These are phyloP conservation scores for Arthrobotrys conoides DNA, from an alignment of 2,329 filamentous ascomycete species.

Conservation along the genomic window DNA sequence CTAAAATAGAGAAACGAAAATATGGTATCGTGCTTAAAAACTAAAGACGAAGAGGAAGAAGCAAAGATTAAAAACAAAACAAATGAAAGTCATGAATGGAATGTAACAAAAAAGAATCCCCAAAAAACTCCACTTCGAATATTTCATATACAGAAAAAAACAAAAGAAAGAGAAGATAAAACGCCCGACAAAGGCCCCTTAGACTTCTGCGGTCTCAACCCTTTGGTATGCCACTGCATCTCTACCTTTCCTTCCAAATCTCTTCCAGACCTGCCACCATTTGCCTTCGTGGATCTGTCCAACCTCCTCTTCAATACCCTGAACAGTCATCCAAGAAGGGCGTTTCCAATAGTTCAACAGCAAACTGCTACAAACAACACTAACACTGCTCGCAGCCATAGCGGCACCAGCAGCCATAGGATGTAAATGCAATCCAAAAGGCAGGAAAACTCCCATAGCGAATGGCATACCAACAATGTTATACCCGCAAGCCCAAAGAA, in stretches of 20 bases:
- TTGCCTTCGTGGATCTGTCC: slow-evolving; percentile 64
- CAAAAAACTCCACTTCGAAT: slow-evolving; percentile 29
- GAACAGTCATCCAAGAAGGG: slow-evolving; percentile 87
- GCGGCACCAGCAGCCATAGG: slow-evolving; percentile 95
- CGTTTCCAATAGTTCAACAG: slow-evolving; percentile 88
- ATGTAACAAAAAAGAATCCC: not conserved
- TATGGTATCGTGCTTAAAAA: slow-evolving; percentile 11
- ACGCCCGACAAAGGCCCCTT: slow-evolving; percentile 2
- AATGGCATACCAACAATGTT: slow-evolving; percentile 92
- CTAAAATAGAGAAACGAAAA: not conserved
- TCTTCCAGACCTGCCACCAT: slow-evolving; percentile 58
- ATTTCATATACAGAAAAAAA: slow-evolving; percentile 8
- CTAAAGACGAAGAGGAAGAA: slow-evolving; percentile 5
- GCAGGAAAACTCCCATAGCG: slow-evolving; percentile 95
- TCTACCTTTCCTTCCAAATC: slow-evolving; percentile 24
- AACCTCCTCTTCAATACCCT: slow-evolving; percentile 74
- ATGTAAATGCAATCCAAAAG: slow-evolving; percentile 87
- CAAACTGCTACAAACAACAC: slow-evolving; percentile 86
- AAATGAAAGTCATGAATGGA: slow-evolving; percentile 17
- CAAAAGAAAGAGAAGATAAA: not conserved
- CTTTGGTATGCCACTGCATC: slow-evolving; percentile 41
- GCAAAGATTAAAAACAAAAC: slow-evolving; percentile 5
- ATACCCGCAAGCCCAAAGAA: slow-evolving; percentile 93
- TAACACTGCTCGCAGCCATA: slow-evolving; percentile 92
- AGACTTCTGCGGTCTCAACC: slow-evolving; percentile 51